phyloP scores from a whole-genome alignment of 768 basidiomycete genomes.

The Psilocybe cyanescens region DNA sequence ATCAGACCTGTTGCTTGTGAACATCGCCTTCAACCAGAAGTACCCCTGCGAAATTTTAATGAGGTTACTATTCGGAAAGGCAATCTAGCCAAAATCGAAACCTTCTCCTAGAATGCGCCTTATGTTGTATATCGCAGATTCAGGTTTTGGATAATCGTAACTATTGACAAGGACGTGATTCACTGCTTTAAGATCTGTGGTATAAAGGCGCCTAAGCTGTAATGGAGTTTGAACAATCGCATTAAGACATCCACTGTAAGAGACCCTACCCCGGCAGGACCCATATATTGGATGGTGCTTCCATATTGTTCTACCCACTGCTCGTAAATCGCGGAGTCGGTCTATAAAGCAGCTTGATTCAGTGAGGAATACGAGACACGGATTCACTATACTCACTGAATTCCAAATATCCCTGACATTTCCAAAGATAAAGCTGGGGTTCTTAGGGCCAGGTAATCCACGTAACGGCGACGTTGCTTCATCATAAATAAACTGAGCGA shows the following conservation, averaged over 20 bases:
- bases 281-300: slow-evolving; percentile 41
- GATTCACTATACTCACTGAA: slow-evolving; percentile 30
- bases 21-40: slow-evolving; percentile 48
- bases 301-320: slow-evolving; percentile 52
- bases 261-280: slow-evolving; percentile 39
- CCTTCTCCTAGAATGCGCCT: slow-evolving; percentile 45
- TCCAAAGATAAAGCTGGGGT: slow-evolving; percentile 43
- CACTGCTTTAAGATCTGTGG: slow-evolving; percentile 61
- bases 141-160: slow-evolving; percentile 57
- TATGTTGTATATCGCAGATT: slow-evolving; percentile 37
- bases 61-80: background rate
- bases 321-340: slow-evolving; percentile 37
- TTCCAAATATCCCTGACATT: slow-evolving; percentile 41
- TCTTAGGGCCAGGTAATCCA: slow-evolving; percentile 25
- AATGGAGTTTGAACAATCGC: background rate
- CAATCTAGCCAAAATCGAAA: slow-evolving; percentile 1
- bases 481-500: slow-evolving; percentile 1
- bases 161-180: slow-evolving; percentile 60
- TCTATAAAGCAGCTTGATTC: slow-evolving; percentile 20
- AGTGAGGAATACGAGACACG: background rate
- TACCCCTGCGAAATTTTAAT: slow-evolving; percentile 37
- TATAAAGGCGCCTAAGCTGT: slow-evolving; percentile 46
- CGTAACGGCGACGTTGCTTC: slow-evolving; percentile 16
- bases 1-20: slow-evolving; percentile 43
- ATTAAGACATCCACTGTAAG: background rate